Conservation (phyloP, 2,329 filamentous ascomycete genomes). For the Pochonia chlamydosporia region DNA sequence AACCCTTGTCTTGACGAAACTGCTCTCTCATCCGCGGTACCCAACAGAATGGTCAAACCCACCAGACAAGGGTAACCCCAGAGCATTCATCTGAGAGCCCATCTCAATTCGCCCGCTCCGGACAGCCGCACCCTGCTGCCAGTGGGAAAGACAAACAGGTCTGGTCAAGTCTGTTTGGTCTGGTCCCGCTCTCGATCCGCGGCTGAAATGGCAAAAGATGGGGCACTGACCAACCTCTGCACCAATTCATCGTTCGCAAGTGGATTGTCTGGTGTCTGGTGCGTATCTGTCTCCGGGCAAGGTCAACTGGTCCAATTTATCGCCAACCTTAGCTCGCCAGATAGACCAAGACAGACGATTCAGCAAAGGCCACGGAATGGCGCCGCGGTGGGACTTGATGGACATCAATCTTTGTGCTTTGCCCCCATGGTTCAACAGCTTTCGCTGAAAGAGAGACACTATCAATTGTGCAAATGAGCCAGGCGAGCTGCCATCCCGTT, state of each 20-base stretch:
- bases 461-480: neutral
- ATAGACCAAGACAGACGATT: neutral
- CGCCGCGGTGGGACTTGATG: slow-evolving; percentile 1
- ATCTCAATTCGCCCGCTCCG: neutral
- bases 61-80: neutral
- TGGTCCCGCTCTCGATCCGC: neutral
- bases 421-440: neutral
- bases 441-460: neutral
- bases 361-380: slow-evolving; percentile 3
- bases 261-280: no score
- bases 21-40: slow-evolving; percentile 2
- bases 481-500: slow-evolving; percentile 6
- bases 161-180: no score
- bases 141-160: neutral
- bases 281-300: no score
- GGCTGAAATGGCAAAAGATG: slow-evolving; percentile 4
- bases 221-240: neutral
- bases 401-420: neutral
- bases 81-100: neutral
- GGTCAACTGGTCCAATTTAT: neutral
- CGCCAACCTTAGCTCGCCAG: neutral
- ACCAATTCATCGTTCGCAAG: no score
- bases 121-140: neutral
- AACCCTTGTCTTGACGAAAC: no score
- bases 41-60: slow-evolving; percentile 5